phyloP scores from a whole-genome alignment of 2,329 filamentous ascomycete species.

The Diaporthe capsici region DNA sequence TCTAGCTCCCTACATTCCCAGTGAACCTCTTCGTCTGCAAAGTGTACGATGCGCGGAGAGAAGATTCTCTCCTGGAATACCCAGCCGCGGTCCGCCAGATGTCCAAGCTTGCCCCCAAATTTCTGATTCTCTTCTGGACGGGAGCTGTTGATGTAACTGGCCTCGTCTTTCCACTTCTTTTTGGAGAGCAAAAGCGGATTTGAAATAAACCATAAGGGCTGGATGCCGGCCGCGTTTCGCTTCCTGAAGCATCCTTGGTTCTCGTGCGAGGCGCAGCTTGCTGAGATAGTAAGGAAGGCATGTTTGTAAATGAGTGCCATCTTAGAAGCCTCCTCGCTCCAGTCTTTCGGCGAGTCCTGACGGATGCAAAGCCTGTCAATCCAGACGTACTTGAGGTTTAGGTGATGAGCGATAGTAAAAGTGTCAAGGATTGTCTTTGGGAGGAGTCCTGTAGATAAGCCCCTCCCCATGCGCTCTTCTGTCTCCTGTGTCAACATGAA shows the following conservation, averaged over 20 bases:
- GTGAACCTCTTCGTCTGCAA: slow-evolving; percentile 5
- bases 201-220: not conserved
- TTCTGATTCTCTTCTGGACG: too few relatives aligned
- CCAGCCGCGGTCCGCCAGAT: slow-evolving; percentile 27
- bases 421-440: slow-evolving; percentile 4
- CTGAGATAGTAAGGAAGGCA: slow-evolving; percentile 18
- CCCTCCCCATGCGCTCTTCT: not conserved
- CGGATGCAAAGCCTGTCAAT: slow-evolving; percentile 30
- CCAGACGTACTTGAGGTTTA: slow-evolving; percentile 15
- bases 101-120: not conserved
- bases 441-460: not conserved
- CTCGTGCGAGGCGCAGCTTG: not conserved
- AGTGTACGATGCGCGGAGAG: slow-evolving; percentile 22
- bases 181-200: not conserved
- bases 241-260: slow-evolving; percentile 26
- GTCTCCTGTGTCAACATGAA: slow-evolving; percentile 11
- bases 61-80: slow-evolving; percentile 20
- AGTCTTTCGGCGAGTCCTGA: slow-evolving; percentile 13
- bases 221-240: not conserved
- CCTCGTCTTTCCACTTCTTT: too few relatives aligned
- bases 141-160: too few relatives aligned
- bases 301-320: slow-evolving; percentile 30
- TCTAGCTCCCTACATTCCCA: slow-evolving; percentile 29
- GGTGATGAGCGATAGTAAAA: not conserved
- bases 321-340: slow-evolving; percentile 12